Base-by-base conservation (phyloP, 768 basidiomycete species). In the Suillus weaverae region DNA sequence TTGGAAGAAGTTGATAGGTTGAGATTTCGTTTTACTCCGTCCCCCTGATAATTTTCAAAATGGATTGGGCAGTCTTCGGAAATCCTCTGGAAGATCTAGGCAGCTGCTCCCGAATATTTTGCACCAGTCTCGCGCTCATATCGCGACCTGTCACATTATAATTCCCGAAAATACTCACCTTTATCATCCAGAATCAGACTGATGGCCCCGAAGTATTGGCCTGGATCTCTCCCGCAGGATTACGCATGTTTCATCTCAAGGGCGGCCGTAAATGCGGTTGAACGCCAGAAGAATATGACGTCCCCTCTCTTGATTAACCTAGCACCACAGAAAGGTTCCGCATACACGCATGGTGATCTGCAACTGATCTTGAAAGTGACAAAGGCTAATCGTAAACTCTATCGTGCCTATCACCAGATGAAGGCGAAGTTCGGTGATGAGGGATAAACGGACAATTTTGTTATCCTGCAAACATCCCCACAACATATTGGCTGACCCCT, bases 401-500 rank as follows among this genome's bases (percentile, higher is more conserved):
- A 78, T 78, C 61, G 66, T 53, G 64, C 32, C 55, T 59, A 57
- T 57, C 57, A 11, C 38, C 30, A 18, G 26, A 39, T 62, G 35
- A 48, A 61, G 39, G 53, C 54, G 44, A 11, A 22, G 18, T 60
- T 41, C 60, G 48, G 53, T 62, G 18, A 59, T 35, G 48, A 64
- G 41, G 62, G 53, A 61, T 65, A 53, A 66, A 48, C 36, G 35
- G 46, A 54, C 53, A 70, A 68, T 64, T 64, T 60, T 60, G 51
- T 80, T 73, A 90, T 69, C 88, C 91, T 67, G 91, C 89, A 80
- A 94, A 97, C 89, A 96, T 95, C 68, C 93, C 94, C 64, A 97
- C 95, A 51, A 97, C 84, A 75, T 96, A 96, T 76, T 95, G 94
- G 77, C 93, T 95, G 68, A 97, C 94, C 64, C 92, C 92, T 78